Percentiles rank a stretch among this genome's conserved stretches.
These are phyloP conservation scores for Lipomyces sp. DNA, from an alignment of 805 yeast species.

Conservation along the genomic window DNA sequence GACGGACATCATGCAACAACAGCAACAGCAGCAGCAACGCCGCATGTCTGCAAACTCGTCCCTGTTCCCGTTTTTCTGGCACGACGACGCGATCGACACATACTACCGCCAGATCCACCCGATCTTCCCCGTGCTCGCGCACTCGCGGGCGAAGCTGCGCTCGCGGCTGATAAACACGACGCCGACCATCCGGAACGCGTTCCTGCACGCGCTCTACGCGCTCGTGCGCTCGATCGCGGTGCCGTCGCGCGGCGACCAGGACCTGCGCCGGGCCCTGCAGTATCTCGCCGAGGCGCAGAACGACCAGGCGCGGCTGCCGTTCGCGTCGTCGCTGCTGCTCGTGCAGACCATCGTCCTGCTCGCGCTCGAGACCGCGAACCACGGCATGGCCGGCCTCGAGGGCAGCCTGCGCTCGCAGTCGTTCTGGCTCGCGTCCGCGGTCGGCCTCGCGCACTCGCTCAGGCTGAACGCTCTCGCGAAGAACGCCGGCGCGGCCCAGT, in stretches of 20 bases:
- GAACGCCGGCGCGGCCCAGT: slow-evolving; percentile 9
- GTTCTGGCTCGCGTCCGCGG: slow-evolving; percentile 40
- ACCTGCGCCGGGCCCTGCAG: slow-evolving; percentile 15
- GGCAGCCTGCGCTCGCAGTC: slow-evolving; percentile 9
- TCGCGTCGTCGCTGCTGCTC: slow-evolving; percentile 31
- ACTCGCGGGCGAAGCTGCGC: slow-evolving; percentile 36
- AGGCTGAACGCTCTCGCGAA: slow-evolving; percentile 29
- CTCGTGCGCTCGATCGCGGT: slow-evolving; percentile 9
- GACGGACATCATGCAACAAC: background rate
- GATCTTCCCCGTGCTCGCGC: slow-evolving; percentile 41
- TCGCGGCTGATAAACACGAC: slow-evolving; percentile 33
- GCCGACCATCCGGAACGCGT: slow-evolving; percentile 32
- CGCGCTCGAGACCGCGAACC: slow-evolving; percentile 34
- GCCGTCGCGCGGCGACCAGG: slow-evolving; percentile 4
- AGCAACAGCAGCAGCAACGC: slow-evolving; percentile 2
- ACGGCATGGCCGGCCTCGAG: slow-evolving; percentile 17
- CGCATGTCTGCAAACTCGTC: background rate
- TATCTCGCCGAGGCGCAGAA: slow-evolving; percentile 21
- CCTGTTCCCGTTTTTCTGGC: slow-evolving; percentile 20
- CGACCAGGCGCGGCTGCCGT: background rate
- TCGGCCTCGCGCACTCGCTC: slow-evolving; percentile 33
- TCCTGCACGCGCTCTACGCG: slow-evolving; percentile 30
- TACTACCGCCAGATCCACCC: slow-evolving; percentile 42
- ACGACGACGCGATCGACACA: slow-evolving; percentile 36
- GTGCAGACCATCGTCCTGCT: slow-evolving; percentile 38